Base-by-base conservation (phyloP, 78 protist species). In the Cavenderia fasciculata region DNA sequence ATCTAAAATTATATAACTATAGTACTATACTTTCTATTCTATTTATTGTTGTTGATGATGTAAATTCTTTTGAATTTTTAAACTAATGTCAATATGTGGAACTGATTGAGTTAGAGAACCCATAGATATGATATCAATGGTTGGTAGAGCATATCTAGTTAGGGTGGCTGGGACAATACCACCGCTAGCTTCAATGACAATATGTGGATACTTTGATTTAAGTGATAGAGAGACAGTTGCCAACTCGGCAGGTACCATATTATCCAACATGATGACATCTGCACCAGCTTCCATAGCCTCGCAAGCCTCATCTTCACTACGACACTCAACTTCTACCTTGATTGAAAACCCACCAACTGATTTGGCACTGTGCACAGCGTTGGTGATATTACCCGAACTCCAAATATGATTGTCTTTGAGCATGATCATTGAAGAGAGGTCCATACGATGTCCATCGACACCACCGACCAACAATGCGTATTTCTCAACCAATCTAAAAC, bases 231-330 rank as follows among this genome's bases (percentile, higher is more conserved):
- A 92, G 0, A 71, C 59, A 11, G 11, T 21, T 1, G 23, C 43
- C 12, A 86, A 59, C 0, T 27, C 59, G 0, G 33, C 74, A 2
- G 97, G 95, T 10, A 41, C 18, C 43, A 96, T 87, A 57, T 97
- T 97, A 71, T 97, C 99, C 5, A 97, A 82, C 99, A 97, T 97
- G 7, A 97, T 94, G 3, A 97, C 70, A 47, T 97, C 98, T 2
- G 98, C 98, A 27, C 99, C 99, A 1, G 85, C 79, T 33, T 90
- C 59, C 1, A 84, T 63, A 0, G 98, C 97, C 44, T 92, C 95
- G 16, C 16, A 7, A 1, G 96, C 98, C 5, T 96, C 98, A 1
- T 25, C 92, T 43, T 66, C 70, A 6, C 27, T 51, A 27, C 86
- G 40, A 88, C 96, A 94, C 61, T 97, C 97, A 14, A 97, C 99